These are phyloP conservation scores for Ustulina deusta DNA, from an alignment of 2,329 filamentous ascomycete species.

Conservation along the genomic window DNA sequence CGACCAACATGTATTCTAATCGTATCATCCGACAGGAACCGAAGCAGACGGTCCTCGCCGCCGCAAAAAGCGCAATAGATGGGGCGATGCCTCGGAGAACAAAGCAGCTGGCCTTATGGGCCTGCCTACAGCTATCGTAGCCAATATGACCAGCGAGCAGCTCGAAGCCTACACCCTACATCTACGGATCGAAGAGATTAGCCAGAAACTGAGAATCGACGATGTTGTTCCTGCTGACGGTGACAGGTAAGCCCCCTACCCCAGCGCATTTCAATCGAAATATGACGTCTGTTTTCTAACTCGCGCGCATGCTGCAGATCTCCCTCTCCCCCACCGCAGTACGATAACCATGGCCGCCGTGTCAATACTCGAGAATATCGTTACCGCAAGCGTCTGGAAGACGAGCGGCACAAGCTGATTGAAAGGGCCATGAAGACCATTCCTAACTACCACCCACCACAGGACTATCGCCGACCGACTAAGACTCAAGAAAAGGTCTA, in stretches of 20 bases:
- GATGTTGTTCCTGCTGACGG: constrained; percentile 98
- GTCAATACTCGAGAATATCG: constrained; percentile 99
- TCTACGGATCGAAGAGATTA: constrained; percentile 98
- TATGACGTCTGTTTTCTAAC: constrained; percentile 20
- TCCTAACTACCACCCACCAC: constrained; percentile 98
- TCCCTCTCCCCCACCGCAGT: constrained; percentile 93
- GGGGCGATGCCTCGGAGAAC: constrained; percentile 97
- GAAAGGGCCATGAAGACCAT: constrained; percentile 99
- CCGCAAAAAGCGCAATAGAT: constrained; percentile 98
- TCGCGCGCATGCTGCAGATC: constrained; percentile 69
- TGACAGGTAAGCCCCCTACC: constrained; percentile 74
- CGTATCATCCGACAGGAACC: constrained; percentile 56
- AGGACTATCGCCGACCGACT: constrained; percentile 97
- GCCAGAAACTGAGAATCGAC: constrained; percentile 98
- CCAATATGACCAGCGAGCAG: constrained; percentile 98
- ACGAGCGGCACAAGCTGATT: constrained; percentile 98
- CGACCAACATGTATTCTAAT: constrained; percentile 37
- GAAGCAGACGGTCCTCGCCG: constrained; percentile 82
- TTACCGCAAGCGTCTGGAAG: constrained; percentile 97
- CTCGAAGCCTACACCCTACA: constrained; percentile 97
- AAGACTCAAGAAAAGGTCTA: constrained; percentile 99
- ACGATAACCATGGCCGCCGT: constrained; percentile 99
- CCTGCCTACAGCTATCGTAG: constrained; percentile 93
- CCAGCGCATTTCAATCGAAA: constrained; percentile 11
- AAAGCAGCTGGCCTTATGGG: constrained; percentile 99